A percentile compares a stretch with the other conserved stretches of the same genome.
Evolutionary conservation across 2,329 filamentous ascomycete species (phyloP).

Genomic region (Zymoseptoria brevis): DNA sequence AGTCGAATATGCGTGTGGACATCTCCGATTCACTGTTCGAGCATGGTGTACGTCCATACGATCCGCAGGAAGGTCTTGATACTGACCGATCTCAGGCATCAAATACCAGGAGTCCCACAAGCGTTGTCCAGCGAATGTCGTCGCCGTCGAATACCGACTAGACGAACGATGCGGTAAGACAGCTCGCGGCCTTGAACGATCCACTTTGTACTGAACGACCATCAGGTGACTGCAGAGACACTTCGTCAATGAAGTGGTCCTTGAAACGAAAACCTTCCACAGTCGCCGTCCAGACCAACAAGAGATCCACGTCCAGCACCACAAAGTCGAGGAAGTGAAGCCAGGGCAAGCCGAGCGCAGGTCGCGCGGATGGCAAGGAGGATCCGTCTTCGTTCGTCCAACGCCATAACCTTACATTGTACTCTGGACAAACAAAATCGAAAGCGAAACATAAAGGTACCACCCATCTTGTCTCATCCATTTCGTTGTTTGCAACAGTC

Average conservation of each 20-base stretch:
- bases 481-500: not conserved
- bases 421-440: not conserved
- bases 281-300: conserved; percentile 8
- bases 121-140: conserved; percentile 48
- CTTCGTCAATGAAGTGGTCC: conserved; percentile 11
- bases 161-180: conserved; percentile 41
- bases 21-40: conserved; percentile 48
- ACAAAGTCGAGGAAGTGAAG: not conserved
- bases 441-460: not conserved
- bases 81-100: conserved; percentile 20
- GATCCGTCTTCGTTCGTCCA: not conserved
- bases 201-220: not conserved
- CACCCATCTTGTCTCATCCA: not conserved
- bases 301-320: not conserved
- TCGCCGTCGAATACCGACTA: conserved; percentile 44
- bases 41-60: conserved; percentile 43
- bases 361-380: not conserved
- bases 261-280: conserved; percentile 13
- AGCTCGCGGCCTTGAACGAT: not conserved
- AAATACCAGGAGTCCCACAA: conserved; percentile 48
- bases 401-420: not conserved
- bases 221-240: conserved; percentile 17
- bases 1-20: conserved; percentile 50
- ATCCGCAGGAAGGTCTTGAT: not conserved
- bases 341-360: not conserved